Conservation (phyloP, 2,329 filamentous ascomycete genomes). For the Diatrype stigma region DNA sequence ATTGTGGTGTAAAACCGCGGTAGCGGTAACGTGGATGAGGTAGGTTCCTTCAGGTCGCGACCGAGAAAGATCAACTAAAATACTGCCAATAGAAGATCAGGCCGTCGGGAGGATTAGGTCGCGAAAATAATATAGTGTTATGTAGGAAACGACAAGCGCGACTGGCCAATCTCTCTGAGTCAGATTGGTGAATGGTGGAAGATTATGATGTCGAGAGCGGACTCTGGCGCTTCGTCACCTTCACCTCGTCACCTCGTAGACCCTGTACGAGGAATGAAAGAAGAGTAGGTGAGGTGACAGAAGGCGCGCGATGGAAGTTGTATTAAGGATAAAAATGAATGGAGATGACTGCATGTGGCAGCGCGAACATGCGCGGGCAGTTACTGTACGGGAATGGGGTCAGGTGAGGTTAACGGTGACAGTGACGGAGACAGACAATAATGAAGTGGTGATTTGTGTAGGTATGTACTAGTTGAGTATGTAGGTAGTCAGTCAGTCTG, state of each 20-base stretch:
- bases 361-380: background rate
- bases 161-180: background rate
- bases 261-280: background rate
- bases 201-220: background rate
- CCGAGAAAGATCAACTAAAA: background rate
- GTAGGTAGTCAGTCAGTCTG: background rate
- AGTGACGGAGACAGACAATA: too few species aligned
- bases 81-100: background rate
- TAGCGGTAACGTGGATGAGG: background rate
- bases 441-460: background rate
- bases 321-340: background rate
- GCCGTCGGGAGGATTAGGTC: background rate
- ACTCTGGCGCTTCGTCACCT: background rate
- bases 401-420: too few species aligned
- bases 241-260: background rate
- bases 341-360: background rate
- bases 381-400: background rate
- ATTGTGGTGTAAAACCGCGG: slow-evolving; percentile 20
- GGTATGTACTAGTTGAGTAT: background rate
- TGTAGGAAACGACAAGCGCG: background rate
- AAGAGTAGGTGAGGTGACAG: background rate
- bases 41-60: background rate
- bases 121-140: too few species aligned
- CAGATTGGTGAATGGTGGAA: background rate
- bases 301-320: background rate